Percentiles rank a stretch among this genome's conserved stretches.
These are phyloP conservation scores for Raffaelea albimanens DNA, from an alignment of 2,329 filamentous ascomycete genomes.

Conservation along the genomic window DNA sequence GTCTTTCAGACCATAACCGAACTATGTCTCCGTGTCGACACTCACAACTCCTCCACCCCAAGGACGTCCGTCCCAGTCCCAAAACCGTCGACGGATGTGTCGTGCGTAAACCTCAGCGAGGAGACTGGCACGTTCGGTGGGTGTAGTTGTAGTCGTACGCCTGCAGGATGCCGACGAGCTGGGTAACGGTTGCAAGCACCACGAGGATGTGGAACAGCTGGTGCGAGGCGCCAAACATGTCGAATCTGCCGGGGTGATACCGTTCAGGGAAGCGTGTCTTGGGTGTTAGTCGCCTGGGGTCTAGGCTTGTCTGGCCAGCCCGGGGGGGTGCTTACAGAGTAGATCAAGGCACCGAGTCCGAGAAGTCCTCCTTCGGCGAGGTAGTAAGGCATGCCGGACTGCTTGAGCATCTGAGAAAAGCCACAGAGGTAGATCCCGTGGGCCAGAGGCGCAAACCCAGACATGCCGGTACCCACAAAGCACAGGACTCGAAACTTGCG, in stretches of 20 bases:
- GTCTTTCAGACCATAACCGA: too few relatives aligned
- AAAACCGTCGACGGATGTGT: too few relatives aligned
- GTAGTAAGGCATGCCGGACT: slow-evolving; percentile 30
- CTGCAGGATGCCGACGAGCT: slow-evolving; percentile 23
- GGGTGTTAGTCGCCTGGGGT: background rate
- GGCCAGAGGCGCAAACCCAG: too few relatives aligned
- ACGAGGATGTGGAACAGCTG: slow-evolving; percentile 37
- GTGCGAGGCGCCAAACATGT: slow-evolving; percentile 34
- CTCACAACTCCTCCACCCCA: too few relatives aligned
- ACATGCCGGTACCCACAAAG: background rate
- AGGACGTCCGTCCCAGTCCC: too few relatives aligned
- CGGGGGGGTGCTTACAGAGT: too few relatives aligned
- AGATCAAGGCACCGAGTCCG: slow-evolving; percentile 18
- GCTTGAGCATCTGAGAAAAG: slow-evolving; percentile 25
- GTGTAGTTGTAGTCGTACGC: slow-evolving; percentile 16
- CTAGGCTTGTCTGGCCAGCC: too few relatives aligned
- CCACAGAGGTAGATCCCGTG: background rate
- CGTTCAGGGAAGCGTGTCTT: slow-evolving; percentile 34
- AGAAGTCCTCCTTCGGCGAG: slow-evolving; percentile 28
- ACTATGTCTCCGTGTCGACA: too few relatives aligned
- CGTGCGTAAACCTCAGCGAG: too few relatives aligned
- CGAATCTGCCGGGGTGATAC: slow-evolving; percentile 30
- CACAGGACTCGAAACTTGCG: too few relatives aligned
- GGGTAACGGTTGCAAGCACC: slow-evolving; percentile 27
- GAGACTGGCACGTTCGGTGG: background rate